These are phyloP conservation scores for Aspergillus baeticus DNA, from an alignment of 495 filamentous ascomycete species.

Conservation along the genomic window DNA sequence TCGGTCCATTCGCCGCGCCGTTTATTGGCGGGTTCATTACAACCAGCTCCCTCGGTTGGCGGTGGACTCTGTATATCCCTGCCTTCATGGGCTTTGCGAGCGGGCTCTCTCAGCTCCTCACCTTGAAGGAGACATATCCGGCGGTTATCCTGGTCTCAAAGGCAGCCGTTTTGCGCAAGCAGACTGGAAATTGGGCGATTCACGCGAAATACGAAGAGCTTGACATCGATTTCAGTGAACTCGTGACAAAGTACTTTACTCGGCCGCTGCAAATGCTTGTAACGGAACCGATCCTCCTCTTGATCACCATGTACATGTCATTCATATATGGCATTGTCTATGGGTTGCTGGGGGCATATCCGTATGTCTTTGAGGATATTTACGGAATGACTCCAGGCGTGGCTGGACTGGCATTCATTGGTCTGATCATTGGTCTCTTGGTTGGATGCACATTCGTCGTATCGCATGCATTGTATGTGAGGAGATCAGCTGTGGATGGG, in stretches of 20 bases:
- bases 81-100: slow-evolving; percentile 22
- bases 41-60: slow-evolving; percentile 28
- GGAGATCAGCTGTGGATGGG: slow-evolving; percentile 67
- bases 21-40: slow-evolving; percentile 35
- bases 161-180: slow-evolving; percentile 24
- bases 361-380: slow-evolving; percentile 23
- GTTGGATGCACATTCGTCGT: slow-evolving; percentile 43
- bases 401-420: slow-evolving; percentile 22
- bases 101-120: slow-evolving; percentile 11
- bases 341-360: slow-evolving; percentile 26
- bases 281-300: slow-evolving; percentile 34
- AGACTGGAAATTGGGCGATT: slow-evolving; percentile 34
- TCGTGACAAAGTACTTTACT: slow-evolving; percentile 30
- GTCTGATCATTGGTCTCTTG: slow-evolving; percentile 22
- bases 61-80: slow-evolving; percentile 35
- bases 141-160: slow-evolving; percentile 23
- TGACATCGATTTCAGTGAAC: slow-evolving; percentile 28
- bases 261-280: slow-evolving; percentile 33
- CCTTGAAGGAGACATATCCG: slow-evolving; percentile 29
- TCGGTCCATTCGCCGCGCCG: slow-evolving; percentile 36
- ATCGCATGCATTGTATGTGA: slow-evolving; percentile 53
- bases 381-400: slow-evolving; percentile 20
- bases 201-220: slow-evolving; percentile 40
- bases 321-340: slow-evolving; percentile 38
- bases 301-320: slow-evolving; percentile 32